Percentiles rank a stretch among this genome's conserved stretches.
phyloP scores from a whole-genome alignment of 805 yeast species.

The Candida lessepsii region DNA sequence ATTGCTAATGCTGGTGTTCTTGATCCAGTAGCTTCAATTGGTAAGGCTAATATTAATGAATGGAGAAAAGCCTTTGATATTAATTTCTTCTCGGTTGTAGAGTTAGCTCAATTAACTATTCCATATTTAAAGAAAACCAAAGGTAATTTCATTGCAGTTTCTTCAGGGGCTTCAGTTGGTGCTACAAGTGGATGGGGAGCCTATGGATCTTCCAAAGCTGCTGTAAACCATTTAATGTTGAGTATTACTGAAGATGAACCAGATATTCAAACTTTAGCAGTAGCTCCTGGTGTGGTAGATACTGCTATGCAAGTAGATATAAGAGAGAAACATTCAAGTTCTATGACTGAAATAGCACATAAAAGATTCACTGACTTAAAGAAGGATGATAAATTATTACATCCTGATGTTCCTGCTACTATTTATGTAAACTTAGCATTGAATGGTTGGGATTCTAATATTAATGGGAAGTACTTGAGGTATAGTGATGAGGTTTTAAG shows the following conservation, averaged over 20 bases:
- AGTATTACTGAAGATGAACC: slow-evolving; percentile 70
- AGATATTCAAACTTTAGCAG: slow-evolving; percentile 55
- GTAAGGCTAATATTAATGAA: slow-evolving; percentile 47
- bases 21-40: slow-evolving; percentile 67
- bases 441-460: slow-evolving; percentile 50
- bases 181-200: slow-evolving; percentile 80
- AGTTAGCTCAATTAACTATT: slow-evolving; percentile 51
- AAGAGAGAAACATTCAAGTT: slow-evolving; percentile 56
- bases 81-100: slow-evolving; percentile 74
- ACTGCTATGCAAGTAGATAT: slow-evolving; percentile 85
- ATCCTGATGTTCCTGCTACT: slow-evolving; percentile 70
- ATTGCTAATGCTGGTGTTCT: slow-evolving; percentile 82
- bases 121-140: slow-evolving; percentile 55
- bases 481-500: slow-evolving; percentile 45
- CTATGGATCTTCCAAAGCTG: slow-evolving; percentile 90
- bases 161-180: slow-evolving; percentile 81
- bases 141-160: slow-evolving; percentile 75
- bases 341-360: slow-evolving; percentile 61
- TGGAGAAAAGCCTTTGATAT: slow-evolving; percentile 72
- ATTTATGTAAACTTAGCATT: slow-evolving; percentile 67
- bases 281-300: slow-evolving; percentile 95
- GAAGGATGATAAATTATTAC: slow-evolving; percentile 52
- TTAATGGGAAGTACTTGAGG: slow-evolving; percentile 70
- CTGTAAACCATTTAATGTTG: slow-evolving; percentile 71
- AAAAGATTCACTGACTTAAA: slow-evolving; percentile 66